A percentile compares a stretch with the other conserved stretches of the same genome.
Evolutionary conservation across 257 asterid species (phyloP).

Genomic region (Forsythia viridissima): DNA sequence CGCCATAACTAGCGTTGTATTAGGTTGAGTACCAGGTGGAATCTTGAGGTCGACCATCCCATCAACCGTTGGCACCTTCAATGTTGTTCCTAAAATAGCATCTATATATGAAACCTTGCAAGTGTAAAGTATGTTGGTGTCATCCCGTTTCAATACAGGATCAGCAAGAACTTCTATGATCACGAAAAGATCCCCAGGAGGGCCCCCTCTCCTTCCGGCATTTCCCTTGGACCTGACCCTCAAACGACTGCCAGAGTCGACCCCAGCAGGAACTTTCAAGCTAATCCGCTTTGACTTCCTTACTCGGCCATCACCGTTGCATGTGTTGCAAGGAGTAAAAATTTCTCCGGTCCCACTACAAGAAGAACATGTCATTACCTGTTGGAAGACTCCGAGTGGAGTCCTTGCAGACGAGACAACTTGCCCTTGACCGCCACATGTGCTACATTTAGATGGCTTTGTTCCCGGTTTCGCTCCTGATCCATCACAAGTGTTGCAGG

Average conservation of each 20-base stretch:
- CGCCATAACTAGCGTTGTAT: constrained; percentile 92
- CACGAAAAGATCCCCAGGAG: constrained; percentile 91
- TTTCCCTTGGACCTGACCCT: constrained; percentile 93
- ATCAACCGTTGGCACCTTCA: constrained; percentile 90
- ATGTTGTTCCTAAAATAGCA: constrained; percentile 81
- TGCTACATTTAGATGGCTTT: constrained; percentile 60
- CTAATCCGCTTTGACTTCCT: constrained; percentile 89
- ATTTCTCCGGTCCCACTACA: constrained; percentile 85
- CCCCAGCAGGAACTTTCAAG: constrained; percentile 93
- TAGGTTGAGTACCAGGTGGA: constrained; percentile 93
- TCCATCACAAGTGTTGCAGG: constrained; percentile 87
- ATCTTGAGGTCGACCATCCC: constrained; percentile 86
- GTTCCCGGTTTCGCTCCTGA: constrained; percentile 96
- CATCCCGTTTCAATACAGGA: constrained; percentile 81
- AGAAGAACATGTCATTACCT: constrained; percentile 85
- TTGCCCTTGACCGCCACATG: constrained; percentile 97
- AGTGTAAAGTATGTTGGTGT: constrained; percentile 78
- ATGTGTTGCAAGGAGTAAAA: constrained; percentile 82
- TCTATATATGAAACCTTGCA: constrained; percentile 86
- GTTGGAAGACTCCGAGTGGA: constrained; percentile 97
- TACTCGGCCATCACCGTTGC: constrained; percentile 80
- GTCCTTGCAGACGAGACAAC: constrained; percentile 86
- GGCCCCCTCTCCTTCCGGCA: constrained; percentile 90
- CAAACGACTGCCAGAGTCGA: constrained; percentile 83
- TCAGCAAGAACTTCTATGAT: constrained; percentile 74